Conservation (phyloP, 768 basidiomycete genomes). For the Ephemerocybe angulata region DNA sequence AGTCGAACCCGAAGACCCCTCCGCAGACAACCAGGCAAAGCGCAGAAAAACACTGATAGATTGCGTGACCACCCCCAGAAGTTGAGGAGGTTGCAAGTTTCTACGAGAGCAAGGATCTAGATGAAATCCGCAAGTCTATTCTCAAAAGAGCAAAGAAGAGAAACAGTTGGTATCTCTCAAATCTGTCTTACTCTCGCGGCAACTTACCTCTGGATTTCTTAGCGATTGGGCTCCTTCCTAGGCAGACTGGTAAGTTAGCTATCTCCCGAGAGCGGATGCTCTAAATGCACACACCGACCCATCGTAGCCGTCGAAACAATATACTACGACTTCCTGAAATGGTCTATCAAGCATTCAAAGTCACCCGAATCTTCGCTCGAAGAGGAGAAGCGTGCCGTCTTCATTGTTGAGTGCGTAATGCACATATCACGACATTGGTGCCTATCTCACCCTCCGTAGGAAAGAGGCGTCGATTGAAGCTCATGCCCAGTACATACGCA, state of each 20-base stretch:
- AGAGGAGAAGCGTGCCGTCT: not conserved
- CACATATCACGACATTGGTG: no score
- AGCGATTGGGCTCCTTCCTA: constrained; percentile 7
- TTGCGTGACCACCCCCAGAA: not conserved
- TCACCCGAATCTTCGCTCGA: not conserved
- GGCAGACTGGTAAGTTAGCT: not conserved
- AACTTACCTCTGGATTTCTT: no score
- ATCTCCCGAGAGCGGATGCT: no score
- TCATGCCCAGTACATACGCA: constrained; percentile 2
- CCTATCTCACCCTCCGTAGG: not conserved
- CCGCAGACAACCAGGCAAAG: not conserved
- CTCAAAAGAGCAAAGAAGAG: not conserved
- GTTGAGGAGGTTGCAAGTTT: not conserved
- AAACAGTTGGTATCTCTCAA: no score
- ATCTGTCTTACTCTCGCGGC: no score
- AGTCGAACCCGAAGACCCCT: no score
- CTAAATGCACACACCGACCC: no score
- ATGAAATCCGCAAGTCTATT: not conserved
- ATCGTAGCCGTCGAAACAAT: constrained; percentile 5
- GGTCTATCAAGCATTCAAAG: not conserved
- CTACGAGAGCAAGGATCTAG: not conserved
- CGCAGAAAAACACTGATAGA: not conserved
- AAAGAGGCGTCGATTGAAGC: constrained; percentile 1
- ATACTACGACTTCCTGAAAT: constrained; percentile 6
- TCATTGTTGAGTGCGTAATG: constrained; percentile 10